These are phyloP conservation scores for Phytophthora tubulina DNA, from an alignment of 352 stramenopile species.

Conservation along the genomic window DNA sequence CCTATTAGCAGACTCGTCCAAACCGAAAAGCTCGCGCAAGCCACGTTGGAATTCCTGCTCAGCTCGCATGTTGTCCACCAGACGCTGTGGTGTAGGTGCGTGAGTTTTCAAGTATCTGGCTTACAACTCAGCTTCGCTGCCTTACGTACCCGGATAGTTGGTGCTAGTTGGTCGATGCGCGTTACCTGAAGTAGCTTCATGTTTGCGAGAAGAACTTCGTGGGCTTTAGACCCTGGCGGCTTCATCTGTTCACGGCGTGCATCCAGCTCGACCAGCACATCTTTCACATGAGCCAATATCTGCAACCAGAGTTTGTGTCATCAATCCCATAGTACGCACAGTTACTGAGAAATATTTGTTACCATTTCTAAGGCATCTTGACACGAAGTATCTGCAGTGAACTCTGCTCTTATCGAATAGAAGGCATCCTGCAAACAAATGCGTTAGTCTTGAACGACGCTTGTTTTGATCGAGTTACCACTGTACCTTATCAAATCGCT, in stretches of 20 bases:
- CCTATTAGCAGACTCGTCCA: conserved; percentile 47
- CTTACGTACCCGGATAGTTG: conserved; percentile 44
- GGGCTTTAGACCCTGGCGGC: conserved; percentile 52
- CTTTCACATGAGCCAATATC: conserved; percentile 47
- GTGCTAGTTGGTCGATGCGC: conserved; percentile 45
- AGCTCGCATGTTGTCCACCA: conserved; percentile 46
- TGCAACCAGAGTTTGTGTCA: conserved; percentile 12
- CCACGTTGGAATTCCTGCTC: conserved; percentile 47
- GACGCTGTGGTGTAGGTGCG: conserved; percentile 25
- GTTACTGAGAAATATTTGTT: neutral
- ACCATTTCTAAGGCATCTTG: conserved; percentile 40
- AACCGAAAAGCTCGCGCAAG: conserved; percentile 45
- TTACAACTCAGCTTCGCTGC: neutral
- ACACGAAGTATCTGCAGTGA: conserved; percentile 20
- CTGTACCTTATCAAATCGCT: conserved; percentile 37
- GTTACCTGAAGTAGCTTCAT: conserved; percentile 56
- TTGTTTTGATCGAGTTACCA: neutral
- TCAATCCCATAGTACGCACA: too few relatives aligned
- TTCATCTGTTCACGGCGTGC: conserved; percentile 59
- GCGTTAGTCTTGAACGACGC: neutral
- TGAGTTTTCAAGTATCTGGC: neutral
- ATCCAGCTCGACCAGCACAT: conserved; percentile 58
- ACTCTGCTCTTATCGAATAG: conserved; percentile 15
- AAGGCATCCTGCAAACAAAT: conserved; percentile 31
- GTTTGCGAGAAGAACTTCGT: conserved; percentile 45